These are phyloP conservation scores for Tephrocybe sp. DNA, from an alignment of 768 basidiomycete genomes.

Conservation along the genomic window DNA sequence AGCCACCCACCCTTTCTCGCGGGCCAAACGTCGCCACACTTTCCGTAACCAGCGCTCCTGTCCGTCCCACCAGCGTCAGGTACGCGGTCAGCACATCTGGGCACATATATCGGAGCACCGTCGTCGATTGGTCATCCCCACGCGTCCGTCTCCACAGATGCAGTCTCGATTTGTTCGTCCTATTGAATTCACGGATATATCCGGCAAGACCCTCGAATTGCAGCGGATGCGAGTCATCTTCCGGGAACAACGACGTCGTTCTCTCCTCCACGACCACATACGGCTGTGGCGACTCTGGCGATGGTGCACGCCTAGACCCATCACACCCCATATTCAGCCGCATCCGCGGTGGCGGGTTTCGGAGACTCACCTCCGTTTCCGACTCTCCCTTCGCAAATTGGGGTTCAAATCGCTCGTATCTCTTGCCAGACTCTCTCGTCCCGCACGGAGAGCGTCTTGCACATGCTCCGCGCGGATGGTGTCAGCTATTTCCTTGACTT, in stretches of 20 bases:
- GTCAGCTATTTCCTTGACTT: conserved; percentile 48
- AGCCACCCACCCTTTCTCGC: conserved; percentile 57
- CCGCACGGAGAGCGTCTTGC: conserved; percentile 58
- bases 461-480: conserved; percentile 47
- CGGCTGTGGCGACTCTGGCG: conserved; percentile 63
- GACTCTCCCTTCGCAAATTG: conserved; percentile 45
- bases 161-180: conserved; percentile 40
- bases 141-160: conserved; percentile 52
- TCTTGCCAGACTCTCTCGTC: conserved; percentile 51
- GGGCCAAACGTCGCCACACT: conserved; percentile 72
- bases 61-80: conserved; percentile 46
- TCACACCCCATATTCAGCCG: conserved; percentile 5
- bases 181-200: conserved; percentile 64
- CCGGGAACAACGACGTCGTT: conserved; percentile 43
- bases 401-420: conserved; percentile 52
- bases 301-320: conserved; percentile 42
- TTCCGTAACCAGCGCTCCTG: conserved; percentile 47
- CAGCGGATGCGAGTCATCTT: conserved; percentile 37
- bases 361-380: conserved; percentile 56
- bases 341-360: conserved; percentile 9
- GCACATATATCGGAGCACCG: conserved; percentile 58
- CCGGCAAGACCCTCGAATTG: conserved; percentile 44
- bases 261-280: conserved; percentile 46
- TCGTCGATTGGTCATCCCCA: conserved; percentile 29
- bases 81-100: conserved; percentile 68